Base-by-base conservation (phyloP, 2,329 filamentous ascomycete genomes). In the Bretziella fagacearum region DNA sequence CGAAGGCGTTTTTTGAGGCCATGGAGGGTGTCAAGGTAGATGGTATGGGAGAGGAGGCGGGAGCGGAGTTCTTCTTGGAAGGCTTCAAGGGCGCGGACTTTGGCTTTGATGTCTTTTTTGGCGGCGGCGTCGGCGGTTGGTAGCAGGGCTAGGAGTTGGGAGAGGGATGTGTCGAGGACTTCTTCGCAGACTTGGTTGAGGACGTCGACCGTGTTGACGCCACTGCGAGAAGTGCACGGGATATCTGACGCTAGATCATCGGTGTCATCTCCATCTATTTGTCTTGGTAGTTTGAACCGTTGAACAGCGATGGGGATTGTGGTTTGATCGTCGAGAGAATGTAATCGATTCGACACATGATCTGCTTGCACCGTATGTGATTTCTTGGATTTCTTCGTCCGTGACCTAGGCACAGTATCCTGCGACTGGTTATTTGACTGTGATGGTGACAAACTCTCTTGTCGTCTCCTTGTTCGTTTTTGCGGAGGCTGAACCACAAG, bases 181-280 rank as follows among this genome's bases (percentile, higher is more conserved):
- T 80, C 75, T 27, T 75, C 68, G 55, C 73, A 79, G 11, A 79
- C 65, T 52, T 77, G 70, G 4, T 69, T 65, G 30, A 81, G 63
- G 1, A 80, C 75, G 53, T 81, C 77, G 2, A 80, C 63, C 0
- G 71, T 66, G 41, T 74, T 81, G 53, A 79, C 74, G 39, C 73
- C 72, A 18, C 63, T 60, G 13, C 68, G 65, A 53, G 68, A 70
- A 0, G 66, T 62, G 51, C 70, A 73, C 0, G 73, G 70, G 2
- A 77, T 71, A 3, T 72, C 68, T 0, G 69, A 64, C 37, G 74
- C 65, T 2, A 60, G 58, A 17, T 63, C 61, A 6, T 59, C 58
- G 2, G 58, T 59, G 2, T 67, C 66, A 32, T 65, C 63, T 2
- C n/a, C 23, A 7, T 35, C 15, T 4, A 26, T 6, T 23, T 25